These are phyloP conservation scores for Lodderomyces metapsilosis DNA, from an alignment of 1,139 yeast species.

Conservation along the genomic window DNA sequence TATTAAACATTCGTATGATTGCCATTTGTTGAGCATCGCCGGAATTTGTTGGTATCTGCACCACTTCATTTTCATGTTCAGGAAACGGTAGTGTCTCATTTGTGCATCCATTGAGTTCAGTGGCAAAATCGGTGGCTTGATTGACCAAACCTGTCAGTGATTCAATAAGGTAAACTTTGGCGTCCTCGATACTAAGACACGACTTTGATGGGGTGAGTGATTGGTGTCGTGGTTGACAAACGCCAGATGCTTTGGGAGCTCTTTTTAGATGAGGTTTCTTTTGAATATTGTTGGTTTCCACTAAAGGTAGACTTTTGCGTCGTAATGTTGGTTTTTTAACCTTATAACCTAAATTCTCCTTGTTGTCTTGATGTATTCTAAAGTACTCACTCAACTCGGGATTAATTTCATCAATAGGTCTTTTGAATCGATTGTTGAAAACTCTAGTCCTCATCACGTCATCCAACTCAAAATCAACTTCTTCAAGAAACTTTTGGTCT, in stretches of 20 bases:
- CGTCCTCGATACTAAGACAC: slow-evolving; percentile 5
- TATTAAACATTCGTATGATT: slow-evolving; percentile 47
- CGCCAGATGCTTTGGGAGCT: slow-evolving; percentile 16
- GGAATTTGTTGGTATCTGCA: slow-evolving; percentile 63
- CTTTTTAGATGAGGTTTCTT: neutral
- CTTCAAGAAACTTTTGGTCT: slow-evolving; percentile 9
- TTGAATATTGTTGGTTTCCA: slow-evolving; percentile 13
- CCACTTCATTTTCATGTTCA: slow-evolving; percentile 55
- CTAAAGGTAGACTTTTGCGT: slow-evolving; percentile 19
- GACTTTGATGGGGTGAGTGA: slow-evolving; percentile 8
- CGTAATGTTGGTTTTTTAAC: slow-evolving; percentile 9
- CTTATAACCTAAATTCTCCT: slow-evolving; percentile 28
- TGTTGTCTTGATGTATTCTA: slow-evolving; percentile 22
- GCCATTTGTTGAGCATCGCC: slow-evolving; percentile 47
- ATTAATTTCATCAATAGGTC: slow-evolving; percentile 9
- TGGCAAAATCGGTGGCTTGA: slow-evolving; percentile 76
- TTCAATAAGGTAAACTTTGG: slow-evolving; percentile 54
- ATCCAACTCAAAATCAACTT: slow-evolving; percentile 40
- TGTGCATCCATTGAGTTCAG: slow-evolving; percentile 66
- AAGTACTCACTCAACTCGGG: slow-evolving; percentile 28
- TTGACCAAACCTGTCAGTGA: slow-evolving; percentile 63
- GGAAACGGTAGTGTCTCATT: slow-evolving; percentile 67
- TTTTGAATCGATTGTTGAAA: slow-evolving; percentile 36
- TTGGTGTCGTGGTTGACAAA: slow-evolving; percentile 44
- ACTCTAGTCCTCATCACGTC: slow-evolving; percentile 48